phyloP scores from a whole-genome alignment of 2,329 filamentous ascomycete species.

The Lojkania enalia region DNA sequence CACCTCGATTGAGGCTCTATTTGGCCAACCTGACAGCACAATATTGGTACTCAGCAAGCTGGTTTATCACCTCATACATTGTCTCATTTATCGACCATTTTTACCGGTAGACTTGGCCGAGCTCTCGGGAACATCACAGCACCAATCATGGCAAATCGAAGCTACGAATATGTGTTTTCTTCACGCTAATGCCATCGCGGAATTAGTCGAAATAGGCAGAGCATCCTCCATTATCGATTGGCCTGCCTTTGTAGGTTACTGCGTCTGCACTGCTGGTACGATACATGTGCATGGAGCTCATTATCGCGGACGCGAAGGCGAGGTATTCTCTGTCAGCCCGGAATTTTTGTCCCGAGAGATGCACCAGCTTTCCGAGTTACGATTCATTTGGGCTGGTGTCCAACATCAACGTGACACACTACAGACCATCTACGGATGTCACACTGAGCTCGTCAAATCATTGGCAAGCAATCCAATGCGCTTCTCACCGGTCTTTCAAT shows the following conservation, averaged over 20 bases:
- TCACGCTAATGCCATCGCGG: conserved; percentile 84
- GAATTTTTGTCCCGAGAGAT: conserved; percentile 78
- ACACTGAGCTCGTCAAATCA: conserved; percentile 76
- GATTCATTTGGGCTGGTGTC: conserved; percentile 74
- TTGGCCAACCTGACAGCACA: conserved; percentile 77
- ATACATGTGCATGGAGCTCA: conserved; percentile 86
- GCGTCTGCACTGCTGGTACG: conserved; percentile 82
- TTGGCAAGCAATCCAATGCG: conserved; percentile 69
- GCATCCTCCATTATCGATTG: conserved; percentile 76
- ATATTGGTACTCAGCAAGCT: conserved; percentile 81
- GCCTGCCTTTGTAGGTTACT: conserved; percentile 85
- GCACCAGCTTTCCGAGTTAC: conserved; percentile 75
- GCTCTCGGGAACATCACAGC: conserved; percentile 76
- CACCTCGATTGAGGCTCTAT: conserved; percentile 72
- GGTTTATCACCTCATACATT: conserved; percentile 85
- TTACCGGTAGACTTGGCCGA: conserved; percentile 82
- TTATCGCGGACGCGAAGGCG: conserved; percentile 67
- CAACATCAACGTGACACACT: conserved; percentile 80
- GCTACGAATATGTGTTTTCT: conserved; percentile 85
- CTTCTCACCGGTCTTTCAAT: conserved; percentile 78
- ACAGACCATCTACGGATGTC: conserved; percentile 76
- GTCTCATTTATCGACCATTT: conserved; percentile 84
- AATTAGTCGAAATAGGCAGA: conserved; percentile 77
- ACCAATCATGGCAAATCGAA: conserved; percentile 91
- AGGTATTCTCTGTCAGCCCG: conserved; percentile 65